Percentiles rank a stretch among this genome's conserved stretches.
Conservation (phyloP, 371 early-diverging fungal genomes). For the Mucor lusitanicus region DNA sequence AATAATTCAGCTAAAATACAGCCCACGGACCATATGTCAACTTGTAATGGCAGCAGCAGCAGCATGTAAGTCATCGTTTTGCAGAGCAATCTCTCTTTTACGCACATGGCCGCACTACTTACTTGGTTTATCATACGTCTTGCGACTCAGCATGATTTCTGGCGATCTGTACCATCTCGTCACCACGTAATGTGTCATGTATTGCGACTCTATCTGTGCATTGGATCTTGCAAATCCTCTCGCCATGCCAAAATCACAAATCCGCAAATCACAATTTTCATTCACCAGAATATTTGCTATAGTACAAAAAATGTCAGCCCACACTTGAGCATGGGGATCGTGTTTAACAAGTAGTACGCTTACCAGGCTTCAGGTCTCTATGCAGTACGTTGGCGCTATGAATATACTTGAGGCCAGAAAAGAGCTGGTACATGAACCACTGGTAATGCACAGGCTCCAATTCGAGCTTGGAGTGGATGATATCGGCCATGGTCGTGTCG, state of each 20-base stretch:
- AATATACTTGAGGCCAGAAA: constrained; percentile 87
- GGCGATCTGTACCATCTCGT: constrained; percentile 56
- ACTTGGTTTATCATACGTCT: constrained; percentile 44
- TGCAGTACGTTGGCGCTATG: constrained; percentile 90
- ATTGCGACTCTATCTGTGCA: constrained; percentile 23
- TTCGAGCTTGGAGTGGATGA: constrained; percentile 82
- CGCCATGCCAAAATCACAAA: constrained; percentile 59
- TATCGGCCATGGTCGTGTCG: constrained; percentile 92
- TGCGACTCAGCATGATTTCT: constrained; percentile 48
- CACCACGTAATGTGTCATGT: constrained; percentile 51
- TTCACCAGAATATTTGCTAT: constrained; percentile 87
- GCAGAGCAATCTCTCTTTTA: too few relatives aligned
- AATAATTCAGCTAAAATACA: constrained; percentile 99
- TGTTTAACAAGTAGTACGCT: background rate
- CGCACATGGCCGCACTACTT: constrained; percentile 32
- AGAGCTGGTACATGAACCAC: constrained; percentile 91
- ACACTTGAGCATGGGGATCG: too few relatives aligned
- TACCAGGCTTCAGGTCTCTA: constrained; percentile 86
- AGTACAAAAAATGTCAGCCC: too few relatives aligned
- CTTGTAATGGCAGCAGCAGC: too few relatives aligned
- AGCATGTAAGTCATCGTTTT: too few relatives aligned
- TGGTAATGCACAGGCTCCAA: constrained; percentile 89
- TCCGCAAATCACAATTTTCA: constrained; percentile 78
- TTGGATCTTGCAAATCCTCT: constrained; percentile 34
- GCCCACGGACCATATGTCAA: constrained; percentile 99